phyloP scores from a whole-genome alignment of 805 yeast species.

The Yarrowia hollandica region DNA sequence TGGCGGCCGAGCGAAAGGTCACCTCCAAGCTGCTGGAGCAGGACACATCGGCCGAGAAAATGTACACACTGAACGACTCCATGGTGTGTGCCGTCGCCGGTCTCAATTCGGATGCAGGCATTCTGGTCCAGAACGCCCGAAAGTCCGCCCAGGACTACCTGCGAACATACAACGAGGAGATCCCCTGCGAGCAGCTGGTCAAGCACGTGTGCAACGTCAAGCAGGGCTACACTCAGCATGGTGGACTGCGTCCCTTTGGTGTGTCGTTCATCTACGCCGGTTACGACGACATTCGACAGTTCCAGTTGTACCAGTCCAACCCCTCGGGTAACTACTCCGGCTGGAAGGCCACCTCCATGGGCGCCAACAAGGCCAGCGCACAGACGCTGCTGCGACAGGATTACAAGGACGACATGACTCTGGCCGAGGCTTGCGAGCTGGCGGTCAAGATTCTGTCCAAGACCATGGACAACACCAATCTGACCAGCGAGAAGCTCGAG shows the following conservation, averaged over 20 bases:
- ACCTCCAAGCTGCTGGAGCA: constrained; percentile 91
- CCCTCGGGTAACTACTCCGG: constrained; percentile 98
- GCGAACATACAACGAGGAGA: constrained; percentile 83
- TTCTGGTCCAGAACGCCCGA: constrained; percentile 84
- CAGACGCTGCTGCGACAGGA: constrained; percentile 95
- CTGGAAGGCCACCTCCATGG: constrained; percentile 97
- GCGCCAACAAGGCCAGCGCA: constrained; percentile 94
- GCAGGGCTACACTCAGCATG: constrained; percentile 98
- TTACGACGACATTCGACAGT: constrained; percentile 82
- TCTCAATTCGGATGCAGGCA: constrained; percentile 94
- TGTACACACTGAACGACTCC: constrained; percentile 79
- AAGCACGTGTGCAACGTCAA: constrained; percentile 87
- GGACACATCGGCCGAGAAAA: constrained; percentile 89
- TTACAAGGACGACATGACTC: constrained; percentile 73
- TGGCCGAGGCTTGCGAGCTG: constrained; percentile 72
- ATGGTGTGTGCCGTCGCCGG: constrained; percentile 97
- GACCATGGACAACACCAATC: constrained; percentile 85
- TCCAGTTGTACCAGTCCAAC: constrained; percentile 90
- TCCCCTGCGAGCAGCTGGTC: constrained; percentile 90
- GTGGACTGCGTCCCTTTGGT: constrained; percentile 98
- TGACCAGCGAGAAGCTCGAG: constrained; percentile 87
- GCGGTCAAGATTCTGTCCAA: constrained; percentile 90
- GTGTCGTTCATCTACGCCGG: constrained; percentile 97
- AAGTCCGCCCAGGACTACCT: constrained; percentile 79
- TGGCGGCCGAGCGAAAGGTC: constrained; percentile 96